These are phyloP conservation scores for Huntiella decipiens DNA, from an alignment of 2,329 filamentous ascomycete genomes.

Conservation along the genomic window DNA sequence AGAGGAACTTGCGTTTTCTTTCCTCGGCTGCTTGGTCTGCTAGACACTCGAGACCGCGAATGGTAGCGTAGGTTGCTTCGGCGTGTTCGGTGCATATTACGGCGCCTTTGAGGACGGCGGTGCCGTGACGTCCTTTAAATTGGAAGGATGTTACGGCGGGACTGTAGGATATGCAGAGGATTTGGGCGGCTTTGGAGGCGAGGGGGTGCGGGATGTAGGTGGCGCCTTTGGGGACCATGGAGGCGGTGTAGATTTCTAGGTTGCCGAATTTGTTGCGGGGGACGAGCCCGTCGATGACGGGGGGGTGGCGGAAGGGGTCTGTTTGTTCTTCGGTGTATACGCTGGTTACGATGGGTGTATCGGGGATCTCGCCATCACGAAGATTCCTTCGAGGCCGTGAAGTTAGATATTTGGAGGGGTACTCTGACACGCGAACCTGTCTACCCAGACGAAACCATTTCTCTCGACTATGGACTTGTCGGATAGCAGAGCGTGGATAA, in stretches of 20 bases:
- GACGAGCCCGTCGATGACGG: conserved; percentile 54
- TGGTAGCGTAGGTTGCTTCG: conserved; percentile 52
- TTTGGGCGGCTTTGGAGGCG: conserved; percentile 50
- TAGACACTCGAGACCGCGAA: conserved; percentile 48
- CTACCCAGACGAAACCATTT: conserved; percentile 83
- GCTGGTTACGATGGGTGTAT: conserved; percentile 27
- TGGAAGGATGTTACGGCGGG: conserved; percentile 80
- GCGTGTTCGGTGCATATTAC: conserved; percentile 54
- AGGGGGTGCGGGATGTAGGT: conserved; percentile 45
- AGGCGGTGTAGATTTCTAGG: conserved; percentile 78
- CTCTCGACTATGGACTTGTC: conserved; percentile 56
- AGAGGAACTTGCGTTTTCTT: conserved; percentile 52
- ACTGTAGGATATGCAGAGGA: conserved; percentile 68
- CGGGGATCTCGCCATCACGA: conserved; percentile 16
- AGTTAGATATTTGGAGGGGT: conserved; percentile 57
- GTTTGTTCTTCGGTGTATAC: conserved; percentile 48
- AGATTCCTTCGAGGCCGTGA: conserved; percentile 4
- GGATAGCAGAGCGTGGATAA: conserved; percentile 66
- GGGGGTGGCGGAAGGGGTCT: conserved; percentile 53
- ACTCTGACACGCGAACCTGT: conserved; percentile 58
- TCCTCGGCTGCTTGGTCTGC: conserved; percentile 43
- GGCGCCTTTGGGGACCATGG: conserved; percentile 73
- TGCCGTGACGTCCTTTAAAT: conserved; percentile 72
- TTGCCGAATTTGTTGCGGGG: conserved; percentile 91
- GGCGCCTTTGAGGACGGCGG: conserved; percentile 59